Base-by-base conservation (phyloP, 2,329 filamentous ascomycete species). In the Penicillium griseofulvum region DNA sequence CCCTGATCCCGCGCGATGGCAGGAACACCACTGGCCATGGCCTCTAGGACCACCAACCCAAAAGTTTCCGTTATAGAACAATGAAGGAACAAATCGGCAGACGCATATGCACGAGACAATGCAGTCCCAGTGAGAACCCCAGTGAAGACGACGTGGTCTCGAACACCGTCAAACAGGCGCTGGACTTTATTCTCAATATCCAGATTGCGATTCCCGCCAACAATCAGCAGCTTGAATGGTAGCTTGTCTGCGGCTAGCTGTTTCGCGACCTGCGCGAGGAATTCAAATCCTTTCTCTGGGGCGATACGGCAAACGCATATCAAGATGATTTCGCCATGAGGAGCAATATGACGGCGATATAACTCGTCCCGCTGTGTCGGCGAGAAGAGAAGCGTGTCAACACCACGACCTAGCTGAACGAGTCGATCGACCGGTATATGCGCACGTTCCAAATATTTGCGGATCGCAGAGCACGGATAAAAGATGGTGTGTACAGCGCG, bases 61-160 rank as follows among this genome's bases (percentile, higher is more conserved):
- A 89, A 89, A 0, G 87, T 89, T 70, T 89, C 87, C 0, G 86
- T 89, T 54, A 89, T 76, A 22, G 84, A 89, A 71, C 85, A 88
- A 72, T 89, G 86, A 14, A 89, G 71, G 66, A 89, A 89, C n/a
- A 89, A 62, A 65, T 89, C 86, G 0, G 82, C 86, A 4, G 82
- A 83, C 2, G 87, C 86, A 61, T 88, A 90, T 10, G 83, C 81
- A n/a, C 78, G 75, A n/a, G 85, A 86, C 9, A 89, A 77, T 2
- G 80, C 78, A 47, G 79, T 78, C 11, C 86, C 86, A 0, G 82
- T 79, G 60, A 83, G 78, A 73, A 88, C 86, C 0, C 87, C 86
- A 0, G 85, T 83, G 68, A 89, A 89, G n/a, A 84, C 65, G 36
- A 88, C 85, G 48, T 80, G 81, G 31, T 82, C 78, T 44, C 76